Evolutionary conservation across 306 rosid genomes (phyloP), one percentile per base, ranked within the genome.

Genomic region (Elaeagnus macrophylla): DNA sequence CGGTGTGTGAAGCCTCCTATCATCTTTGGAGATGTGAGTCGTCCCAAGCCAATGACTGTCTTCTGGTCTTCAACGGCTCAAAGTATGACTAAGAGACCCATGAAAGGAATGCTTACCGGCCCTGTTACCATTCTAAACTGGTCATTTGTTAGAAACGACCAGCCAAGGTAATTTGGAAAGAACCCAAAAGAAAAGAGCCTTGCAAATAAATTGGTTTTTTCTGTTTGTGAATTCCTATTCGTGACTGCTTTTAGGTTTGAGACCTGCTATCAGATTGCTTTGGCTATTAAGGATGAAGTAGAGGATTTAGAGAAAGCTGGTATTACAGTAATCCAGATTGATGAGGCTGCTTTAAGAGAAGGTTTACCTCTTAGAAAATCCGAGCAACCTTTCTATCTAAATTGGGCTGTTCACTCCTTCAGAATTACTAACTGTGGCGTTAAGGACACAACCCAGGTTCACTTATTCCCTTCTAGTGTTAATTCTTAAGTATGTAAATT

Each of bases 91-190:
- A 74, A 77, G 37, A 83, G 94, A 18, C 94, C 94, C 6, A 88
- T 88, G 94, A 88, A 88, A 76, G 96, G 96, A 73, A 88, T 83
- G 94, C 87, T 83, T 59, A 88, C 94, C 0, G 94, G 96, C 65
- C 94, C 94, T 15, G 89, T 88, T 32, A 88, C 96, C 52, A 83
- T 88, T 75, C 68, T 88, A 57, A 88, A 88, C 79, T 88, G 94
- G 94, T 88, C 94, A 39, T 83, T 88, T 37, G 96, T 87, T 15
- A 77, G 94, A 75, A 78, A 83, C 65, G 89, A 87, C 68, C 96
- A 83, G 48, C 94, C 96, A 37, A 79, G 96, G 96, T 83, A 69
- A 56, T 42, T 10, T 42, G 35, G 48, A 59, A 39, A 51, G 32
- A 25, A 25, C 32, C 32, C 0, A 25, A 25, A 25, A 25, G 32